Evolutionary conservation across 176 grass and related monocot species (phyloP).

Genomic region (Cymbopogon citratus): DNA sequence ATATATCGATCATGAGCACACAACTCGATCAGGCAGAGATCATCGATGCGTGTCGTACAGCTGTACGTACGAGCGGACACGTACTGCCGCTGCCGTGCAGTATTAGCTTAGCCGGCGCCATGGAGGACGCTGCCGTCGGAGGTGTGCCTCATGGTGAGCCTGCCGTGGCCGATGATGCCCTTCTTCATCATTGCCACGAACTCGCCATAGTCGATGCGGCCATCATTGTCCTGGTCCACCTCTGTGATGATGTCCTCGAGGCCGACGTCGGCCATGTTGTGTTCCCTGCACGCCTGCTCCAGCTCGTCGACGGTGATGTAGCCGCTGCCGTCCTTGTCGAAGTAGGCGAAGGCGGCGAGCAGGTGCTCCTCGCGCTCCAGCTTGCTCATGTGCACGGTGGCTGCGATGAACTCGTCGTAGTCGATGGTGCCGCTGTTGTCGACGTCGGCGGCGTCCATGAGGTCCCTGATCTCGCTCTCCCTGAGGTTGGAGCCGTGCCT

Average conservation of each 20-base stretch:
- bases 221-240: conserved; percentile 79
- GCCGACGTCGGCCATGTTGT: conserved; percentile 61
- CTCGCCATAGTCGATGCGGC: conserved; percentile 63
- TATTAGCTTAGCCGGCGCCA: conserved; percentile 11
- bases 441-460: conserved; percentile 69
- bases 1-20: too few relatives aligned
- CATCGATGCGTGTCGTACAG: too few relatives aligned
- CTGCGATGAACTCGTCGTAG: conserved; percentile 69
- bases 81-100: too few relatives aligned
- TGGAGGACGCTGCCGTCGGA: conserved; percentile 42
- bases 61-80: too few relatives aligned
- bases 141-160: conserved; percentile 39
- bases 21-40: too few relatives aligned
- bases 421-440: conserved; percentile 64
- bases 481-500: conserved; percentile 45
- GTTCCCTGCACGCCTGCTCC: conserved; percentile 69
- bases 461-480: conserved; percentile 54
- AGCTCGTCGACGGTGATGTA: conserved; percentile 86
- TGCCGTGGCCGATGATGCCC: conserved; percentile 51
- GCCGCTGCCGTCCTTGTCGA: conserved; percentile 78
- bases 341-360: conserved; percentile 55
- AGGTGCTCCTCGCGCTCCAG: conserved; percentile 76
- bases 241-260: conserved; percentile 65
- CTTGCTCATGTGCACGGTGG: conserved; percentile 73
- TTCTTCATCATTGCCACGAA: conserved; percentile 85